Evolutionary conservation across 495 filamentous ascomycete genomes (phyloP).

Genomic region (Aspergillus funiculosus): DNA sequence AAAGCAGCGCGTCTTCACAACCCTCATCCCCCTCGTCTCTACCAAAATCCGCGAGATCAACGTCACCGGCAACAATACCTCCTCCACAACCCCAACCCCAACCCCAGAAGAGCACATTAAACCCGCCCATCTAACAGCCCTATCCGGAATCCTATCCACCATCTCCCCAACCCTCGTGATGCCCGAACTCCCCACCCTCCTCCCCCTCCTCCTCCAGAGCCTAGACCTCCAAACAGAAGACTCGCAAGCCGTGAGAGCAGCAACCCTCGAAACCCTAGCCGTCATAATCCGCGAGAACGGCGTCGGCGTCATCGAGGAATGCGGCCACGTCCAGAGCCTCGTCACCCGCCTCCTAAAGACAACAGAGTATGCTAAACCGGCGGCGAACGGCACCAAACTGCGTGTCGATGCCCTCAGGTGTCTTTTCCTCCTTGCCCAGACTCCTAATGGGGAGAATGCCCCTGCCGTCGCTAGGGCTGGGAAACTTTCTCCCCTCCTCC

Average conservation of each 20-base stretch:
- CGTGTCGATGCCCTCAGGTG: conserved; percentile 51
- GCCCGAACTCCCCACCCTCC: conserved; percentile 52
- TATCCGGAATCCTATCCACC: conserved; percentile 58
- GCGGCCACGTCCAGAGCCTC: conserved; percentile 56
- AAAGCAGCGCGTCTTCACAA: conserved; percentile 60
- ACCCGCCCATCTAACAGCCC: conserved; percentile 60
- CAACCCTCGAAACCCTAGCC: conserved; percentile 56
- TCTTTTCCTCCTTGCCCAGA: conserved; percentile 50
- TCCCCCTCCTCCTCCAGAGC: conserved; percentile 64
- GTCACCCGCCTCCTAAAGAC: conserved; percentile 53
- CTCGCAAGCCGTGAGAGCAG: conserved; percentile 50
- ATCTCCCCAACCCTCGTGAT: conserved; percentile 56
- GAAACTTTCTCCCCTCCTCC: conserved; percentile 46
- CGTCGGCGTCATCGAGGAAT: conserved; percentile 42
- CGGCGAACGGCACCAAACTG: conserved; percentile 22
- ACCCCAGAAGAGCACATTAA: conserved; percentile 39
- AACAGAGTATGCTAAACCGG: conserved; percentile 20
- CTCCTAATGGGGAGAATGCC: conserved; percentile 17
- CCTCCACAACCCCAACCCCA: conserved; percentile 2
- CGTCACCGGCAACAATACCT: conserved; percentile 20
- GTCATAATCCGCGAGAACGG: conserved; percentile 56
- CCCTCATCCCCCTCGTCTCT: conserved; percentile 54
- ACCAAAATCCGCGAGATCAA: conserved; percentile 47
- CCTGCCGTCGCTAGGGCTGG: conserved; percentile 30
- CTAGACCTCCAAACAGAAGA: conserved; percentile 55